phyloP scores from a whole-genome alignment of 1,284 basidiomycete genomes.

The Austropuccinia psidii region DNA sequence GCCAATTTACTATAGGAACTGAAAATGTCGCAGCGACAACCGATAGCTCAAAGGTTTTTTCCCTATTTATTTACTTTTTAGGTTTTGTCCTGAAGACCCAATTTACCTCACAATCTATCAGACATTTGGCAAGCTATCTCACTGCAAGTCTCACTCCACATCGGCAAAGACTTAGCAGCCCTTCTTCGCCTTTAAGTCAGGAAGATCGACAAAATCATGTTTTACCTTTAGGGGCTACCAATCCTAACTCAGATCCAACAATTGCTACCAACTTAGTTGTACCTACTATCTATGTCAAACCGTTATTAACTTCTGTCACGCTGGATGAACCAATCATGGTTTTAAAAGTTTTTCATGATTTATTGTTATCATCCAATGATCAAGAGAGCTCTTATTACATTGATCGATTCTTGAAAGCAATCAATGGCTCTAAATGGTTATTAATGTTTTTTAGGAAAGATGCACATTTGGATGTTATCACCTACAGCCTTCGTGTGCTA shows the following conservation, averaged over 20 bases:
- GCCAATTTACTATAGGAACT: constrained; percentile 48
- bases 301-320: constrained; percentile 40
- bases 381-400: constrained; percentile 46
- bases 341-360: constrained; percentile 56
- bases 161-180: neutral
- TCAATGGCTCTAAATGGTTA: constrained; percentile 65
- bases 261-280: neutral
- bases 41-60: constrained; percentile 41
- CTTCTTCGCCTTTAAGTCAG: neutral
- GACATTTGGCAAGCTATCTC: constrained; percentile 73
- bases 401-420: constrained; percentile 58
- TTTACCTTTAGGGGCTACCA: neutral
- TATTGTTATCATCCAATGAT: constrained; percentile 54
- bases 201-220: neutral
- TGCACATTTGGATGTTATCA: constrained; percentile 57
- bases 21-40: neutral
- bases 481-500: constrained; percentile 56
- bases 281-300: constrained; percentile 22
- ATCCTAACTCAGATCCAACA: neutral
- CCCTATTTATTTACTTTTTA: constrained; percentile 48
- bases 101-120: constrained; percentile 65
- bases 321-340: constrained; percentile 60
- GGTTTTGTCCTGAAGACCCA: constrained; percentile 56
- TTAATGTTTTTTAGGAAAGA: constrained; percentile 64
- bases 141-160: constrained; percentile 71